These are phyloP conservation scores for Ogataea sp. DNA, from an alignment of 805 yeast genomes.

Conservation along the genomic window DNA sequence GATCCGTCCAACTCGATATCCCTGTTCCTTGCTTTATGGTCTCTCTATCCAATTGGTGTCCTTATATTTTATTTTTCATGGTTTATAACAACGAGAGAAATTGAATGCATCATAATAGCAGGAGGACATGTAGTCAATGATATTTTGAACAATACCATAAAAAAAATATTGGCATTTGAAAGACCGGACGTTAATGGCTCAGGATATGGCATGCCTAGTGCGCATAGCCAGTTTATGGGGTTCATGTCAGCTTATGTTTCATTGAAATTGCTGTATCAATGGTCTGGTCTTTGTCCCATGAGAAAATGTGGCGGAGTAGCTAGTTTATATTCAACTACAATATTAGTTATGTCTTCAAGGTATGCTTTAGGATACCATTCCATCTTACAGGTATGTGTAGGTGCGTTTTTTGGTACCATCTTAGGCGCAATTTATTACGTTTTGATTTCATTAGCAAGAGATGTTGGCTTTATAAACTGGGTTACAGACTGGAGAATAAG, in stretches of 20 bases:
- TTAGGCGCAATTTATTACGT: constrained; percentile 54
- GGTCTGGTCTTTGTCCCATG: constrained; percentile 26
- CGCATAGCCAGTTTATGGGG: constrained; percentile 95
- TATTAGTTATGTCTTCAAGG: constrained; percentile 57
- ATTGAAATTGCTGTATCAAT: constrained; percentile 33
- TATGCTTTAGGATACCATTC: constrained; percentile 77
- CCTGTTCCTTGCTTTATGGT: constrained; percentile 55
- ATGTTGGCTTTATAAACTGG: constrained; percentile 61
- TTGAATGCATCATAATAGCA: constrained; percentile 76
- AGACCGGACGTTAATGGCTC: constrained; percentile 50
- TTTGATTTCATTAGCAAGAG: constrained; percentile 46
- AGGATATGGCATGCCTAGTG: constrained; percentile 94
- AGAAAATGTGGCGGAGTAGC: constrained; percentile 25
- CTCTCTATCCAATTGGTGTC: constrained; percentile 73
- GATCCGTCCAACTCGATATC: constrained; percentile 59
- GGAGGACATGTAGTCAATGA: constrained; percentile 84
- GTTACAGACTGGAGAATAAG: constrained; percentile 51
- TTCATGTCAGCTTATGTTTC: constrained; percentile 56
- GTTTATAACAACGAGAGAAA: constrained; percentile 75
- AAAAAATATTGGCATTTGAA: constrained; percentile 56
- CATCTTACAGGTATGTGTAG: constrained; percentile 63
- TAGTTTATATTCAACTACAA: constrained; percentile 20
- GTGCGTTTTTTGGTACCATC: constrained; percentile 52
- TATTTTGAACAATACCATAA: constrained; percentile 57
- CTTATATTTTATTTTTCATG: constrained; percentile 76